Conservation (phyloP, 2,329 filamentous ascomycete genomes). For the Ceratocystis alfenasii region DNA sequence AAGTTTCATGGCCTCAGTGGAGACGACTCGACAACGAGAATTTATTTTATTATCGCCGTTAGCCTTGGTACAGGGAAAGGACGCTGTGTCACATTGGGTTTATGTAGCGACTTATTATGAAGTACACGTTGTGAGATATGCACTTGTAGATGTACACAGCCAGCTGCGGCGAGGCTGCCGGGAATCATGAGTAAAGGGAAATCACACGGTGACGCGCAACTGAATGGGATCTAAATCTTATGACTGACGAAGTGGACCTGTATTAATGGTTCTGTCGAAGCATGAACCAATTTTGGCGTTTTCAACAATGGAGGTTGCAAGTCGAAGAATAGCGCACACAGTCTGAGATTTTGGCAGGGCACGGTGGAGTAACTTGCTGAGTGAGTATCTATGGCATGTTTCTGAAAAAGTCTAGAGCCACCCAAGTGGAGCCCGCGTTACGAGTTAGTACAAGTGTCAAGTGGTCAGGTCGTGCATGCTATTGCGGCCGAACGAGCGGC, state of each 20-base stretch:
- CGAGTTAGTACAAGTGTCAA: neutral
- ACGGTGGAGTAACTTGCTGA: neutral
- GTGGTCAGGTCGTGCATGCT: neutral
- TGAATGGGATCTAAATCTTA: too few species aligned
- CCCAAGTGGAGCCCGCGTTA: neutral
- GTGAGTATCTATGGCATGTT: neutral
- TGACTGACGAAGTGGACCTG: too few species aligned
- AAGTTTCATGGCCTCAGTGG: too few species aligned
- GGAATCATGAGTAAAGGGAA: too few species aligned
- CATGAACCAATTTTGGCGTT: neutral
- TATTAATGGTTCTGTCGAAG: too few species aligned
- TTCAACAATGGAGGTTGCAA: neutral
- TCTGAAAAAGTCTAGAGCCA: neutral
- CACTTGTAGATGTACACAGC: too few species aligned
- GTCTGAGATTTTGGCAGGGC: neutral
- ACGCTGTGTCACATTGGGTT: neutral
- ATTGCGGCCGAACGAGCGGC: neutral
- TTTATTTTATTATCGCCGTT: too few species aligned
- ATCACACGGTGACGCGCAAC: too few species aligned
- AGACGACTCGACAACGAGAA: too few species aligned
- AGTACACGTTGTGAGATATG: neutral
- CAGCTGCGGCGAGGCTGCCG: too few species aligned
- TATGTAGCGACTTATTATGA: neutral
- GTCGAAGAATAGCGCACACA: neutral
- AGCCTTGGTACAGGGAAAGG: neutral